phyloP scores from a whole-genome alignment of 2,329 filamentous ascomycete species.

The Penicillium freii region DNA sequence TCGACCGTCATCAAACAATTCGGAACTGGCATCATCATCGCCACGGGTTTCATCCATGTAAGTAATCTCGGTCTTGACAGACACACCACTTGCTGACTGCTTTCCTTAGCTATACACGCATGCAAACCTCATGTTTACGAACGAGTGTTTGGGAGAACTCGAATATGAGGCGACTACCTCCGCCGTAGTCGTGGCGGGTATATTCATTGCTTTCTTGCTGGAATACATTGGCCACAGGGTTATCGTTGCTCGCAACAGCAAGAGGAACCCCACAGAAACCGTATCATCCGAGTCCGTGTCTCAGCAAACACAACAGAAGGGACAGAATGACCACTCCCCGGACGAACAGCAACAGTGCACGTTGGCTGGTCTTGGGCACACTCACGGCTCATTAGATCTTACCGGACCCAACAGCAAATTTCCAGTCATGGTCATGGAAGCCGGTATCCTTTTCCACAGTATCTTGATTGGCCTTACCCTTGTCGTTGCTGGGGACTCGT shows the following conservation, averaged over 20 bases:
- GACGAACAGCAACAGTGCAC: constrained; percentile 8
- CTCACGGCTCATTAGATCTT: constrained; percentile 33
- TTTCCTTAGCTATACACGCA: constrained; percentile 66
- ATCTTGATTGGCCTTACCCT: constrained; percentile 52
- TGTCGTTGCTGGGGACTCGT: constrained; percentile 51
- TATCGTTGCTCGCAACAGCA: constrained; percentile 37
- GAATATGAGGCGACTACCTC: constrained; percentile 68
- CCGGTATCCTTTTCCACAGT: constrained; percentile 72
- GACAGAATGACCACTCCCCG: constrained; percentile 1
- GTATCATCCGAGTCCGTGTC: constrained; percentile 5
- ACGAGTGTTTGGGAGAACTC: constrained; percentile 65
- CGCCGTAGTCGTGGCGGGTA: constrained; percentile 70
- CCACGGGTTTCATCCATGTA: constrained; percentile 43
- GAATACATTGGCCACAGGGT: constrained; percentile 66
- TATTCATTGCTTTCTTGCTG: constrained; percentile 69
- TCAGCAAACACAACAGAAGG: constrained; percentile 5
- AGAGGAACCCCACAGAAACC: neutral
- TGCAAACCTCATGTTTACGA: constrained; percentile 68
- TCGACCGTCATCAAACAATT: constrained; percentile 67
- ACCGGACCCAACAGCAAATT: constrained; percentile 50
- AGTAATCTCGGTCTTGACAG: constrained; percentile 1
- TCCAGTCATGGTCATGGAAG: constrained; percentile 67
- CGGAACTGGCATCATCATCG: constrained; percentile 42
- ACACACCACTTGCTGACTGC: neutral
- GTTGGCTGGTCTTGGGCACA: constrained; percentile 33